Base-by-base conservation (phyloP, 2,329 filamentous ascomycete genomes). In the Colletotrichum lupini region DNA sequence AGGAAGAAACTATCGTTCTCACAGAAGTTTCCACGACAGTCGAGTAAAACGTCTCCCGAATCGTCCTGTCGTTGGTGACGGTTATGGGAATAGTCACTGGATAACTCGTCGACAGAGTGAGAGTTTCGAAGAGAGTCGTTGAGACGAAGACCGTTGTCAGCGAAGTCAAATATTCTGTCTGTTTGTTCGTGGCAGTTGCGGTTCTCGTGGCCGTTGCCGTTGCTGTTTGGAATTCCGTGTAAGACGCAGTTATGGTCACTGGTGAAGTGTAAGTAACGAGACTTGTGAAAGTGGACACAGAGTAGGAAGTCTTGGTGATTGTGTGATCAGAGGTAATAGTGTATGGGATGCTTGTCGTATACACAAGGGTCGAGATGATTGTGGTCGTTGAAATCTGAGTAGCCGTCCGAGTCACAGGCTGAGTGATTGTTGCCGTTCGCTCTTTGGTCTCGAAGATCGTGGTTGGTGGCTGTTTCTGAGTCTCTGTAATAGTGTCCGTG, bases 1-100 rank as follows among this genome's bases (percentile, higher is more conserved):
- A 42, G 37, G 37, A 42, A 1, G 72, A 74, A 7, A 74, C 28
- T 1, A 72, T 56, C 3, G 72, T 74, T 24, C 28, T 52, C 16
- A 63, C 32, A 30, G 30, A 60, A 0, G 68, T 67, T 49, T 72
- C 68, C 14, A 67, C 56, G 0, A 72, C 55, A 5, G 68, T 74
- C 5, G 69, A 59, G 8, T 53, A 72, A 22, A 59, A 72, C 4
- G 72, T 74, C 37, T 72, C 42, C 52, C 62, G 58, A 7, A 72
- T 57, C 1, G 72, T 74, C 3, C 59, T 70, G 19, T 74, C 72
- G 32, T 67, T 61, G 1, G 73, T 69, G 16, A 76, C 63, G 2
- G 76, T 77, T 16, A 76, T 72, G 1, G 75, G 63, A 24, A 76
- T 64, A 2, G 76, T 77, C 19, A 76, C 73, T 3, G 75, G 63